Conservation (phyloP, 2,329 filamentous ascomycete species). For the Paraphoma sp. region DNA sequence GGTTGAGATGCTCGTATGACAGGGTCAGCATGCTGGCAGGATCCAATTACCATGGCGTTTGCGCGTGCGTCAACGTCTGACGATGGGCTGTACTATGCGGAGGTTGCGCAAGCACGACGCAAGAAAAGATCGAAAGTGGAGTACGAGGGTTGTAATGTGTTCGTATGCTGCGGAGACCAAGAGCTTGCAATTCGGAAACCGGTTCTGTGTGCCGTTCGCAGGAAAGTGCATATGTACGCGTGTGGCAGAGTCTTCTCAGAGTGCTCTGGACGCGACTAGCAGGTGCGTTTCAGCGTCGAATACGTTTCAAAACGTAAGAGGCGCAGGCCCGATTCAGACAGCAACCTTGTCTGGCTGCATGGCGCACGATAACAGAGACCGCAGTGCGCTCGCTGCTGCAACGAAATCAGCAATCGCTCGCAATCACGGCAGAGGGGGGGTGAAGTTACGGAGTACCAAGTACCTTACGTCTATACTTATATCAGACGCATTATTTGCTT, state of each 20-base stretch:
- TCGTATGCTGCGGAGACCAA: conserved; percentile 9
- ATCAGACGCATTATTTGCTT: conserved; percentile 14
- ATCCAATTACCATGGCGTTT: conserved; percentile 2
- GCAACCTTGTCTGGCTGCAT: conserved; percentile 10
- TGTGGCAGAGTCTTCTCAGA: conserved; percentile 9
- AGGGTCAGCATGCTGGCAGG: neutral
- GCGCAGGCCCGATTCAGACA: conserved; percentile 9
- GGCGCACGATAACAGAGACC: conserved; percentile 16
- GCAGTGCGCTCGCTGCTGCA: conserved; percentile 8
- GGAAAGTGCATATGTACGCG: conserved; percentile 3
- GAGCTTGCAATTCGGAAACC: neutral
- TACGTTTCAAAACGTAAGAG: conserved; percentile 19
- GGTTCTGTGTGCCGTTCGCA: neutral
- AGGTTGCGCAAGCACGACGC: conserved; percentile 15
- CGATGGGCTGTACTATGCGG: neutral
- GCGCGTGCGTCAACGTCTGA: neutral
- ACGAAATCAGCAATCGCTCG: conserved; percentile 12
- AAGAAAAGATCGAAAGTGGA: conserved; percentile 20
- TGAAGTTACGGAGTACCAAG: conserved; percentile 8
- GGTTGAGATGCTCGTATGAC: neutral
- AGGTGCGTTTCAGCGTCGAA: conserved; percentile 10
- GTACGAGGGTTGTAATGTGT: conserved; percentile 6
- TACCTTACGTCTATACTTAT: conserved; percentile 19
- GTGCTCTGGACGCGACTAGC: conserved; percentile 8
- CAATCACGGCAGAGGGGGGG: conserved; percentile 13